A percentile compares a stretch with the other conserved stretches of the same genome.
Conservation (phyloP, 805 yeast species). For the Candida andamanensis region DNA sequence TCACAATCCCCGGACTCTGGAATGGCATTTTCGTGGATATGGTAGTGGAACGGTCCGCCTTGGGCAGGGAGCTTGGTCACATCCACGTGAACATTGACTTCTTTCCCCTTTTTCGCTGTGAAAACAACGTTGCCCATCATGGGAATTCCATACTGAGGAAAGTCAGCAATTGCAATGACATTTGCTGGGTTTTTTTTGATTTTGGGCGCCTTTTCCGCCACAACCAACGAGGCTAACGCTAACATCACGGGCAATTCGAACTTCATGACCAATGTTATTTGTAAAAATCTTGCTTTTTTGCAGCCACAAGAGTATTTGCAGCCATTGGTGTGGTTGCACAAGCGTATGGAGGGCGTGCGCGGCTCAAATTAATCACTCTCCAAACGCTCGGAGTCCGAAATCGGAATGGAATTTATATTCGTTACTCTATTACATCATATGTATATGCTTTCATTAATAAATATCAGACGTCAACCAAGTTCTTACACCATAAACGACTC, state of each 20-base stretch:
- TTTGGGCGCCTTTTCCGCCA: slow-evolving; percentile 47
- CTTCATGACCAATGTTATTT: no score
- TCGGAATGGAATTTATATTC: no score
- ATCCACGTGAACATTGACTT: slow-evolving; percentile 64
- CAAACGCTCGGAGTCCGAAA: no score
- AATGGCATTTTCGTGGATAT: slow-evolving; percentile 57
- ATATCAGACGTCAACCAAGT: neutral
- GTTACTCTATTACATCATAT: no score
- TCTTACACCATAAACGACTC: slow-evolving; percentile 91
- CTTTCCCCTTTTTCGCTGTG: slow-evolving; percentile 50
- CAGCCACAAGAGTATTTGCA: slow-evolving; percentile 2
- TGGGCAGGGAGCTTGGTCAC: slow-evolving; percentile 61
- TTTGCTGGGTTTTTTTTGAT: slow-evolving; percentile 45
- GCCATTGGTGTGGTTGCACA: no score
- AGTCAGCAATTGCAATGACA: slow-evolving; percentile 53
- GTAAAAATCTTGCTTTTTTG: slow-evolving; percentile 1
- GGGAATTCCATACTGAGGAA: slow-evolving; percentile 40
- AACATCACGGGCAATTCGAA: slow-evolving; percentile 4
- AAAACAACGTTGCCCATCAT: slow-evolving; percentile 54
- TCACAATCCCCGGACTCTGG: slow-evolving; percentile 47
- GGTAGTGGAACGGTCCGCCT: slow-evolving; percentile 68
- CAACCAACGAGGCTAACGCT: slow-evolving; percentile 5
- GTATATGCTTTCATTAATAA: neutral
- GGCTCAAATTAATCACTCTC: no score
- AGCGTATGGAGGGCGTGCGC: no score